Percentiles rank a stretch among this genome's conserved stretches.
Conservation (phyloP, 2,329 filamentous ascomycete genomes). For the Pyrenophora seminiperda region DNA sequence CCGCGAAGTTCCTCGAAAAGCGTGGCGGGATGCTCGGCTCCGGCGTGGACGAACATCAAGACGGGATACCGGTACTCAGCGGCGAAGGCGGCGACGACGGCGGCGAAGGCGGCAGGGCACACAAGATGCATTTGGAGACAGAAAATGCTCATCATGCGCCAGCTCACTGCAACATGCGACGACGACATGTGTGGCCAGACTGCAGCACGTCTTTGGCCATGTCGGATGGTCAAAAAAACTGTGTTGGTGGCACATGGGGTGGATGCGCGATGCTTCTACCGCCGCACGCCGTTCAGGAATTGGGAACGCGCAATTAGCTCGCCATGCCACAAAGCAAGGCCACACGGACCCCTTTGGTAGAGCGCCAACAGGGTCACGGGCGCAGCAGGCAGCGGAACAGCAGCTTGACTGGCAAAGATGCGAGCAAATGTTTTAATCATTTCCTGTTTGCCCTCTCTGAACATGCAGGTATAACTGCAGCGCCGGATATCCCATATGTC, state of each 20-base stretch:
- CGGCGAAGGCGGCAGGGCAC: background rate
- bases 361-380: background rate
- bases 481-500: background rate
- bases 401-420: background rate
- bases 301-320: slow-evolving; percentile 18
- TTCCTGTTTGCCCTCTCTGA: background rate
- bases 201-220: background rate
- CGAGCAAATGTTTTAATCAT: background rate
- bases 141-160: too few relatives aligned
- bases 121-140: background rate
- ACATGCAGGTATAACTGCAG: background rate
- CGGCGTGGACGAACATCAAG: slow-evolving; percentile 4
- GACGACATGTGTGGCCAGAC: background rate
- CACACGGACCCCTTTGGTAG: slow-evolving; percentile 12
- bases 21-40: slow-evolving; percentile 1
- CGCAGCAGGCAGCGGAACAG: background rate
- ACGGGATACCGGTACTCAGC: background rate
- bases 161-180: too few relatives aligned
- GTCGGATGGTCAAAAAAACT: slow-evolving; percentile 8
- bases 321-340: slow-evolving; percentile 7
- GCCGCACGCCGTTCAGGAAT: slow-evolving; percentile 16
- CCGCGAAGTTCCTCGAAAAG: background rate
- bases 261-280: slow-evolving; percentile 16
- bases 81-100: background rate
- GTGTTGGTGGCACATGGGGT: slow-evolving; percentile 7